Evolutionary conservation across 495 filamentous ascomycete species (phyloP).

Genomic region (Penicillium daleae): DNA sequence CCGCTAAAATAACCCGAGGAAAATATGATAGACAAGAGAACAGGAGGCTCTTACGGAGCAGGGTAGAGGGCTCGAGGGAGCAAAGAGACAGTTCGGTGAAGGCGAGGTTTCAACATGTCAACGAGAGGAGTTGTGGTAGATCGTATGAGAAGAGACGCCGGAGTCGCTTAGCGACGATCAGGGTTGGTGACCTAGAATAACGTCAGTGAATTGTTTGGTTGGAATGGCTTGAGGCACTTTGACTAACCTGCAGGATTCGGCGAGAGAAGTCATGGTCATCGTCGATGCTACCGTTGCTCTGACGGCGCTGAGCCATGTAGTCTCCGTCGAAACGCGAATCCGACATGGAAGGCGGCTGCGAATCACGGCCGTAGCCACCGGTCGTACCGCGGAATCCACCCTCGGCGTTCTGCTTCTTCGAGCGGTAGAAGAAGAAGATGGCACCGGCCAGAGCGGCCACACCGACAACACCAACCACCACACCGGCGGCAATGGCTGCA

Average conservation of each 20-base stretch:
- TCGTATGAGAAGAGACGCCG: slow-evolving; percentile 9
- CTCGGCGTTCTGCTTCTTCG: slow-evolving; percentile 72
- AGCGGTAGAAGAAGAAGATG: slow-evolving; percentile 74
- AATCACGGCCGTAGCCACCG: slow-evolving; percentile 44
- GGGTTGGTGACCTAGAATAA: slow-evolving; percentile 52
- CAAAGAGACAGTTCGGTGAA: slow-evolving; percentile 12
- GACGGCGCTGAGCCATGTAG: slow-evolving; percentile 78
- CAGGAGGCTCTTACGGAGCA: slow-evolving; percentile 19
- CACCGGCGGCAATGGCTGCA: slow-evolving; percentile 84
- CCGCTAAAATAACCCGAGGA: slow-evolving; percentile 33
- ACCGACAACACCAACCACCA: slow-evolving; percentile 81
- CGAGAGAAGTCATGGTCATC: slow-evolving; percentile 98
- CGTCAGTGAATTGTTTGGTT: slow-evolving; percentile 7
- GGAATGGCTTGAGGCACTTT: not conserved
- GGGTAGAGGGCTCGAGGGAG: slow-evolving; percentile 4
- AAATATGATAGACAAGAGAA: slow-evolving; percentile 22
- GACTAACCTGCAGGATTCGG: slow-evolving; percentile 85
- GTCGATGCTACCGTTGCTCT: slow-evolving; percentile 96
- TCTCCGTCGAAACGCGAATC: slow-evolving; percentile 89
- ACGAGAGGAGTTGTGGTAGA: slow-evolving; percentile 1
- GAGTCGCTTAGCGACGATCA: slow-evolving; percentile 38
- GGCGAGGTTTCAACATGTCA: slow-evolving; percentile 4
- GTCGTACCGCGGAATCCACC: slow-evolving; percentile 78
- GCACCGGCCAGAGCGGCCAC: slow-evolving; percentile 67
- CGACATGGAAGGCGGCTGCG: slow-evolving; percentile 54